phyloP scores from a whole-genome alignment of 2,329 filamentous ascomycete genomes.

The Botryosphaeria agaves region DNA sequence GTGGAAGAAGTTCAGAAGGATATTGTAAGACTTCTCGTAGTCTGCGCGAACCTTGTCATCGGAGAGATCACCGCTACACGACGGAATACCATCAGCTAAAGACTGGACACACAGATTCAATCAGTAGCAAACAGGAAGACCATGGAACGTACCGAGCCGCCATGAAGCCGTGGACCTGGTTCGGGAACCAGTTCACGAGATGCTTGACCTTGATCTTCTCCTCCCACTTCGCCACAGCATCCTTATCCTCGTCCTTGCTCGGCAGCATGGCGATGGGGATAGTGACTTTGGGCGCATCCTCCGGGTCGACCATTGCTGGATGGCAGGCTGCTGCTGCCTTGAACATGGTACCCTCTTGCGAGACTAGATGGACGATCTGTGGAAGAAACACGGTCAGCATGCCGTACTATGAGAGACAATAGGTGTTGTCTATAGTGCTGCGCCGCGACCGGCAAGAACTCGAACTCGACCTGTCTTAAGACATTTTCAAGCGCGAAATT shows the following conservation, averaged over 20 bases:
- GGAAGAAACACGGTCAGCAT: too few relatives aligned
- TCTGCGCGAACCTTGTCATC: constrained; percentile 29
- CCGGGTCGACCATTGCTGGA: constrained; percentile 42
- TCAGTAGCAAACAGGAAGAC: constrained; percentile 11
- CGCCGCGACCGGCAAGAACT: too few relatives aligned
- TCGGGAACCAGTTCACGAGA: constrained; percentile 29
- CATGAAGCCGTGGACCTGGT: constrained; percentile 29
- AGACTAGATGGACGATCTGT: constrained; percentile 38
- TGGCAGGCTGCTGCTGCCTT: constrained; percentile 39
- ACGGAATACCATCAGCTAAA: constrained; percentile 1
- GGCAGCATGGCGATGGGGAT: constrained; percentile 41
- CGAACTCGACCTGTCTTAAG: too few relatives aligned
- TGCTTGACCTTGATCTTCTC: constrained; percentile 28
- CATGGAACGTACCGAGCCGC: constrained; percentile 16
- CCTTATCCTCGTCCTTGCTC: constrained; percentile 36
- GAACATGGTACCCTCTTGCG: constrained; percentile 33
- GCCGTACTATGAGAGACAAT: too few relatives aligned
- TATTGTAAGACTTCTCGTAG: constrained; percentile 32
- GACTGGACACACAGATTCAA: too few relatives aligned
- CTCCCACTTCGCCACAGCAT: constrained; percentile 32
- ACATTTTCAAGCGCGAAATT: too few relatives aligned
- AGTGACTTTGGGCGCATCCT: constrained; percentile 36
- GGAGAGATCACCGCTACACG: constrained; percentile 22
- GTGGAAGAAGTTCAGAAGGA: constrained; percentile 33
- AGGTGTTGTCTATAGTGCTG: too few relatives aligned